phyloP scores from a whole-genome alignment of 306 rosid genomes.

The Dryas octopetala region DNA sequence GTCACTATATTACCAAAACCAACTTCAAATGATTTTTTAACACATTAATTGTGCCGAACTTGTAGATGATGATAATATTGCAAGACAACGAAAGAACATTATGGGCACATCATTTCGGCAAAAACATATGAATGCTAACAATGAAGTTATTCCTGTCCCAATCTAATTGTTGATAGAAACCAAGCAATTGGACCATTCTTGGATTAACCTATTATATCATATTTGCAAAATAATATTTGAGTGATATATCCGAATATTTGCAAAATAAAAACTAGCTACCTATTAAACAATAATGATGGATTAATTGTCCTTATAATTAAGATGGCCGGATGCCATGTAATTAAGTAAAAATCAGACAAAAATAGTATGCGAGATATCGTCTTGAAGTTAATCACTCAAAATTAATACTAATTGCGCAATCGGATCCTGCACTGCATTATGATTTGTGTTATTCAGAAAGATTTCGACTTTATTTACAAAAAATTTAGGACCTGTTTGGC shows the following conservation, averaged over 20 bases:
- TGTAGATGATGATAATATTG: not conserved
- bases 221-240: no score
- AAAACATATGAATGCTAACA: not conserved
- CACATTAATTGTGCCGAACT: constrained; percentile 6
- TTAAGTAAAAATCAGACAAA: no score
- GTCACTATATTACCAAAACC: not conserved
- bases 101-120: not conserved
- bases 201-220: no score
- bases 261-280: no score
- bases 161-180: not conserved
- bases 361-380: not conserved
- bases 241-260: no score
- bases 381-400: not conserved
- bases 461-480: no score
- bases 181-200: not conserved
- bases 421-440: not conserved
- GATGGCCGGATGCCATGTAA: no score
- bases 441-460: not conserved
- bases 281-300: no score
- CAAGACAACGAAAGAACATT: not conserved
- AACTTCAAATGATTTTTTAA: not conserved
- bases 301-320: no score
- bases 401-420: not conserved
- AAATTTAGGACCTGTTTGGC: no score
- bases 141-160: not conserved